These are phyloP conservation scores for Venturia pyrina DNA, from an alignment of 2,329 filamentous ascomycete species.

Conservation along the genomic window DNA sequence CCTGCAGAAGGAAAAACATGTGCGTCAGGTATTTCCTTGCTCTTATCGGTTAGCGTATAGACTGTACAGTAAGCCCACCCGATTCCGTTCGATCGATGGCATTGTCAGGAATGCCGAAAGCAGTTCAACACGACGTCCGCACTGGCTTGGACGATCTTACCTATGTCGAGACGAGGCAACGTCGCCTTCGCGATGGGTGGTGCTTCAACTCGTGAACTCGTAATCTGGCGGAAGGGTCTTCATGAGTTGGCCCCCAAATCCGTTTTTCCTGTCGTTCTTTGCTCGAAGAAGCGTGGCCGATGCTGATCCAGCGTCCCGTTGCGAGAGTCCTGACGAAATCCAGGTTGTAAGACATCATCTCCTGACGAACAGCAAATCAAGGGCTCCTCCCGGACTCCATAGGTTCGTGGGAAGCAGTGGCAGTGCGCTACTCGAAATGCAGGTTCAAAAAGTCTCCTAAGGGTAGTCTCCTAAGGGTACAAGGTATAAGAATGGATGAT, in stretches of 20 bases:
- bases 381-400: not conserved
- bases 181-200: not conserved
- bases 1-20: not conserved
- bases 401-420: not conserved
- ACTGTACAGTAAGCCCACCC: not conserved
- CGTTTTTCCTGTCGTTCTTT: not conserved
- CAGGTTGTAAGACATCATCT: too few relatives aligned
- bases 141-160: not conserved
- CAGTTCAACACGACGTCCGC: not conserved
- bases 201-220: not conserved
- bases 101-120: not conserved
- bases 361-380: not conserved
- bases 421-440: not conserved
- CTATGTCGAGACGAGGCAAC: not conserved
- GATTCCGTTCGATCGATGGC: not conserved
- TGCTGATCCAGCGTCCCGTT: too few relatives aligned
- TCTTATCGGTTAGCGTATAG: not conserved
- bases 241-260: not conserved
- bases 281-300: not conserved
- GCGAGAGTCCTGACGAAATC: too few relatives aligned
- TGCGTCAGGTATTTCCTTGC: not conserved
- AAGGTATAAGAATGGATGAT: not conserved
- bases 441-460: not conserved
- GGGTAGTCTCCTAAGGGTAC: not conserved
- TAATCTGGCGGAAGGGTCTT: not conserved